Conservation (phyloP, 2,329 filamentous ascomycete genomes). For the Xylariaceae sp. region DNA sequence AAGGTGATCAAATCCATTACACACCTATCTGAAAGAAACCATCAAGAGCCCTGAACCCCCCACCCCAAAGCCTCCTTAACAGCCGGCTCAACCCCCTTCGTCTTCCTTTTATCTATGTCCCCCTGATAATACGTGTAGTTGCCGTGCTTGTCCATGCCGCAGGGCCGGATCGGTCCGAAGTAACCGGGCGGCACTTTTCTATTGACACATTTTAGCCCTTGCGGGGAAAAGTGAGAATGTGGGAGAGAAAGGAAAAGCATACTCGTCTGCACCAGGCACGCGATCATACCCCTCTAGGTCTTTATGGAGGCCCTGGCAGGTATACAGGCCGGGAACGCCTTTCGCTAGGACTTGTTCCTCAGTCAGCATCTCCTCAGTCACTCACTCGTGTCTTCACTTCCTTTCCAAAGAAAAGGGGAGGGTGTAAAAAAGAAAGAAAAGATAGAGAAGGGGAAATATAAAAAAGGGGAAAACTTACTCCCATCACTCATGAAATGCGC, state of each 20-base stretch:
- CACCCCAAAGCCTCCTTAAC: neutral
- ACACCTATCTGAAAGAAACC: too few species aligned
- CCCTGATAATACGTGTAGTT: conserved; percentile 3
- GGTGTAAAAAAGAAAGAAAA: too few species aligned
- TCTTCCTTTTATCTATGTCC: neutral
- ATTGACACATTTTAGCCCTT: neutral
- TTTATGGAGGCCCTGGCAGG: neutral
- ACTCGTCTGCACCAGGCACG: neutral
- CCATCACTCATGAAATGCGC: conserved; percentile 17
- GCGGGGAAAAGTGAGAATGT: neutral
- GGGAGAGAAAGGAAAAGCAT: neutral
- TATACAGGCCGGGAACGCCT: neutral
- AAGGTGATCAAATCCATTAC: too few species aligned
- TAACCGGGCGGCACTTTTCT: conserved; percentile 2
- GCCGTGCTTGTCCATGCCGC: conserved; percentile 3
- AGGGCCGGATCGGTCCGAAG: conserved; percentile 7
- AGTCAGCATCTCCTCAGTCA: too few species aligned
- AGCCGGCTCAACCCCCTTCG: neutral
- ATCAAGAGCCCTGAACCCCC: too few species aligned
- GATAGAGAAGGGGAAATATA: too few species aligned
- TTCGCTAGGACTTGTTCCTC: neutral
- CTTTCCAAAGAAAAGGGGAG: too few species aligned
- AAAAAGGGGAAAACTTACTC: neutral
- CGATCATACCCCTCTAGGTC: neutral
- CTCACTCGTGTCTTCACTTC: too few species aligned